These are phyloP conservation scores for Amanita molliuscula DNA, from an alignment of 768 basidiomycete genomes.

Conservation along the genomic window DNA sequence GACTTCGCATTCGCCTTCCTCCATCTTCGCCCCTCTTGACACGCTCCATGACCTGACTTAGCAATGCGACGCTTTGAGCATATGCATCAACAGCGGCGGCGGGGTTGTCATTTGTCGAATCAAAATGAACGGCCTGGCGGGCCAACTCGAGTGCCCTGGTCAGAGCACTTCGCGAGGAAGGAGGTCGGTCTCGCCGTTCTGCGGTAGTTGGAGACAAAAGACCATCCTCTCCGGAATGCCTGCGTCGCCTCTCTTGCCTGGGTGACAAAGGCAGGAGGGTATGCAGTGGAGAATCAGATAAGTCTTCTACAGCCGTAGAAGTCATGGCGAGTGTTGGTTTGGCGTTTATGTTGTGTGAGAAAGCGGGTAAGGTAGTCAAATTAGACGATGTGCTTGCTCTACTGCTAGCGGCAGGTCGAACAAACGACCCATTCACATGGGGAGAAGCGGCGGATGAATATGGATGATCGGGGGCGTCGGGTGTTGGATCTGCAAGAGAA, in stretches of 20 bases:
- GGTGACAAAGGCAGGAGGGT: conserved; percentile 36
- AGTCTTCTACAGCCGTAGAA: conserved; percentile 32
- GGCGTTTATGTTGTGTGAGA: conserved; percentile 40
- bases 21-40: conserved; percentile 81
- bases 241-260: conserved; percentile 16
- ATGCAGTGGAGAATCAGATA: conserved; percentile 48
- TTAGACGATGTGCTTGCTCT: conserved; percentile 34
- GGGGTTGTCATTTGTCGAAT: conserved; percentile 82
- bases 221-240: conserved; percentile 12
- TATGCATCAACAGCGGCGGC: conserved; percentile 86
- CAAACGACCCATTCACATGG: conserved; percentile 17
- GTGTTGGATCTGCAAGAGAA: conserved; percentile 9
- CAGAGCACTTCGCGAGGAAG: conserved; percentile 78
- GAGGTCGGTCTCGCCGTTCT: conserved; percentile 32
- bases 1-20: conserved; percentile 59
- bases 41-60: conserved; percentile 89
- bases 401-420: conserved; percentile 26
- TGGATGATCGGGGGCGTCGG: conserved; percentile 14
- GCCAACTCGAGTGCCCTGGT: conserved; percentile 83
- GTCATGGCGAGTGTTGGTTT: conserved; percentile 17
- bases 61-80: conserved; percentile 72
- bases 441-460: conserved; percentile 15
- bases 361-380: conserved; percentile 49
- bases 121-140: conserved; percentile 81
- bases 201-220: conserved; percentile 4